These are phyloP conservation scores for Mucor plumbeus DNA, from an alignment of 371 early-diverging fungal genomes.

Conservation along the genomic window DNA sequence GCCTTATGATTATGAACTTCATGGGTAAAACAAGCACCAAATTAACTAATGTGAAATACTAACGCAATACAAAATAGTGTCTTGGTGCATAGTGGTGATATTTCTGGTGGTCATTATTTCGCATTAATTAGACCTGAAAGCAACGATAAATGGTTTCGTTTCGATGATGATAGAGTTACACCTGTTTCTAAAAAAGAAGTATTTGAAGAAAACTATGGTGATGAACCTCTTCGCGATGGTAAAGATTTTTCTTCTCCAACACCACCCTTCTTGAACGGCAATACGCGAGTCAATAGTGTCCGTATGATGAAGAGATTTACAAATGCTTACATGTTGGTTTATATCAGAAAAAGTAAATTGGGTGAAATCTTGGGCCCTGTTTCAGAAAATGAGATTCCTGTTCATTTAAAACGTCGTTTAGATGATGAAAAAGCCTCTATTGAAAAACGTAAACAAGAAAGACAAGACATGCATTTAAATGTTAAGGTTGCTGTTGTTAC, in stretches of 20 bases:
- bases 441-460: constrained; percentile 66
- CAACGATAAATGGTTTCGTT: constrained; percentile 89
- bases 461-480: constrained; percentile 74
- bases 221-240: constrained; percentile 55
- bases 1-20: constrained; percentile 60
- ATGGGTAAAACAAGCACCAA: constrained; percentile 63
- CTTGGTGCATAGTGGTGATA: constrained; percentile 96
- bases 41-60: no score
- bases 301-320: constrained; percentile 77
- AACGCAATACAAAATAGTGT: constrained; percentile 69
- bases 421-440: constrained; percentile 62
- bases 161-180: constrained; percentile 97
- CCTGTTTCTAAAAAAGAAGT: constrained; percentile 89
- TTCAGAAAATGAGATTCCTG: constrained; percentile 74
- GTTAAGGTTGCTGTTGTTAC: constrained; percentile 70
- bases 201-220: constrained; percentile 96
- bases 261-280: constrained; percentile 14
- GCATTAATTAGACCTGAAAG: constrained; percentile 85
- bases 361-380: constrained; percentile 76
- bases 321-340: constrained; percentile 97
- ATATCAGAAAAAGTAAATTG: constrained; percentile 80
- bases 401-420: constrained; percentile 72
- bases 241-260: constrained; percentile 21
- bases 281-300: constrained; percentile 27
- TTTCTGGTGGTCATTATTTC: constrained; percentile 97